Conservation (phyloP, 257 asterid genomes). For the Nicotiana knightiana region DNA sequence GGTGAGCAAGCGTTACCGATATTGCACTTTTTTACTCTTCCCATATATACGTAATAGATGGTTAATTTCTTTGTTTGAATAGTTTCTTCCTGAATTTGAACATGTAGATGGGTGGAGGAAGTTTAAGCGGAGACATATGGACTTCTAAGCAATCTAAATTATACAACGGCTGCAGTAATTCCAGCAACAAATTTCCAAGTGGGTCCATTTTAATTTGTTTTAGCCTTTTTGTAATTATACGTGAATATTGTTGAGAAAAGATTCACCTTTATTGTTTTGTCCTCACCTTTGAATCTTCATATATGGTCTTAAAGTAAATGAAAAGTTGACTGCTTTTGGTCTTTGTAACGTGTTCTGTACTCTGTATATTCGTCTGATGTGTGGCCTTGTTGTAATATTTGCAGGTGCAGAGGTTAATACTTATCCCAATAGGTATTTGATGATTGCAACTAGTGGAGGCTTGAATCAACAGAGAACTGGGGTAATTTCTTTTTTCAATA, state of each 20-base stretch:
- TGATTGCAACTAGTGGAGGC: constrained; percentile 83
- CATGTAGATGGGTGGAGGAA: constrained; percentile 44
- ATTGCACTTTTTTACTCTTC: background rate
- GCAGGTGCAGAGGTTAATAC: constrained; percentile 40
- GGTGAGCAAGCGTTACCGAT: constrained; percentile 26
- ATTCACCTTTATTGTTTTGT: background rate
- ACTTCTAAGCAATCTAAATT: constrained; percentile 37
- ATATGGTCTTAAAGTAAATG: background rate
- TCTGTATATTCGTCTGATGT: background rate
- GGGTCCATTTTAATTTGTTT: constrained; percentile 19
- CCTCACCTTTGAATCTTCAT: background rate
- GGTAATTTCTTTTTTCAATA: constrained; percentile 26
- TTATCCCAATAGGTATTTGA: constrained; percentile 40
- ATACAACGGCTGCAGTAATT: constrained; percentile 55
- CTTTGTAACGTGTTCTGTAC: background rate
- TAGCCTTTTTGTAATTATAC: background rate
- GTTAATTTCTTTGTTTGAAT: background rate
- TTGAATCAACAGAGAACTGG: constrained; percentile 87
- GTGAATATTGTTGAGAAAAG: background rate
- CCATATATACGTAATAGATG: background rate
- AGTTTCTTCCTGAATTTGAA: constrained; percentile 4
- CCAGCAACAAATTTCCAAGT: constrained; percentile 35
- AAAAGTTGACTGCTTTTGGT: background rate
- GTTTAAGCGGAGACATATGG: constrained; percentile 43
- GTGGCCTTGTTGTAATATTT: constrained; percentile 7